Conservation (phyloP, 441 rosid genomes). For the Syzygium malaccense region DNA sequence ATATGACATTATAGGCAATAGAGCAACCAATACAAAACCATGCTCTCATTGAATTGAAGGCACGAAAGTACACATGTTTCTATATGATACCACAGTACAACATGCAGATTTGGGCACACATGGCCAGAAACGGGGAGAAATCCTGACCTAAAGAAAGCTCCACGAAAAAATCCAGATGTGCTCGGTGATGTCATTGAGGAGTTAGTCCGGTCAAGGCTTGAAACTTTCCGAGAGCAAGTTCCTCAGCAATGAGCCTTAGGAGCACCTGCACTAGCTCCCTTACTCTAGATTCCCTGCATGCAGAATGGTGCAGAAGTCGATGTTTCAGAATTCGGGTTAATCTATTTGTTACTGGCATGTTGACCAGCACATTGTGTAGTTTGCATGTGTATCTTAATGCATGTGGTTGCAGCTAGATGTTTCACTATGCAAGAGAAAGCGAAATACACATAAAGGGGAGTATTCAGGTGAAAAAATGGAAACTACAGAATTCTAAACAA, state of each 20-base stretch:
- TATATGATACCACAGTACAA: neutral
- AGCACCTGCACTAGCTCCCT: conserved; percentile 71
- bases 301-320: neutral
- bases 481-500: neutral
- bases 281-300: conserved; percentile 69
- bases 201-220: conserved; percentile 20
- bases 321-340: neutral
- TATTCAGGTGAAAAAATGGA: neutral
- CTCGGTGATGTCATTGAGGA: neutral
- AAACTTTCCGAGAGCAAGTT: conserved; percentile 54
- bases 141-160: neutral
- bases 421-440: neutral
- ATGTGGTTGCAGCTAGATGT: neutral
- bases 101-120: neutral
- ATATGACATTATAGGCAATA: neutral
- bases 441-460: neutral
- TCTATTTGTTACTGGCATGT: neutral
- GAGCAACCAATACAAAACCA: neutral
- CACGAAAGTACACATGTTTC: neutral
- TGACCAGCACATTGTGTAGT: neutral
- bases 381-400: neutral
- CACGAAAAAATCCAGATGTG: neutral
- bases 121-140: neutral
- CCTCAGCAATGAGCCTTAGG: conserved; percentile 54
- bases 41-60: neutral